Conservation (phyloP, 805 yeast species). For the Schwanniomyces yamadae region DNA sequence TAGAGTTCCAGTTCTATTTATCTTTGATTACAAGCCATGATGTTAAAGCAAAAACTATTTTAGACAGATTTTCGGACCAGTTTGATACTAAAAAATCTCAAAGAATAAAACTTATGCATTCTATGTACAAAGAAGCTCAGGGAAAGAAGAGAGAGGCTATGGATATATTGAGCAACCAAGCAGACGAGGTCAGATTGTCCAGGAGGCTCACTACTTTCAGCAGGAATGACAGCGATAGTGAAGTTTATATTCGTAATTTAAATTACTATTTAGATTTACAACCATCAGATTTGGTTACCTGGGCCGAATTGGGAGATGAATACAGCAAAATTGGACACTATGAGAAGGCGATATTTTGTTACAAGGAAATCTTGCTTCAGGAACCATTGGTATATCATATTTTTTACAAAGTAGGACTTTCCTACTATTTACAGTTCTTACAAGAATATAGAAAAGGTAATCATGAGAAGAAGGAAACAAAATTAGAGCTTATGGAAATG, state of each 20-base stretch:
- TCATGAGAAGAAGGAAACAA: slow-evolving; percentile 28
- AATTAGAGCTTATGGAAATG: slow-evolving; percentile 22
- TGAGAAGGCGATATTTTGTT: slow-evolving; percentile 63
- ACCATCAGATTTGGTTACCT: slow-evolving; percentile 74
- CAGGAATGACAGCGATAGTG: slow-evolving; percentile 19
- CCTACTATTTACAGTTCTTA: slow-evolving; percentile 31
- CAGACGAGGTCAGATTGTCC: slow-evolving; percentile 37
- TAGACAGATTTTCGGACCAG: slow-evolving; percentile 66
- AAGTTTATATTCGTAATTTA: slow-evolving; percentile 55
- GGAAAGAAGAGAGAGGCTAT: slow-evolving; percentile 34
- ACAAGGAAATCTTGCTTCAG: slow-evolving; percentile 66
- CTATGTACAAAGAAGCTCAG: slow-evolving; percentile 57
- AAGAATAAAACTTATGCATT: slow-evolving; percentile 53
- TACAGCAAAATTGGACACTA: slow-evolving; percentile 62
- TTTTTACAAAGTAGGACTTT: slow-evolving; percentile 58
- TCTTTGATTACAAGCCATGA: slow-evolving; percentile 62
- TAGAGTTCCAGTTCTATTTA: slow-evolving; percentile 72
- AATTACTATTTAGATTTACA: slow-evolving; percentile 54
- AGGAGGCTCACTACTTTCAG: slow-evolving; percentile 37
- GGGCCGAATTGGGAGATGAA: slow-evolving; percentile 74
- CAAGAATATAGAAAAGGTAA: slow-evolving; percentile 13
- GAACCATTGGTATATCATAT: slow-evolving; percentile 70
- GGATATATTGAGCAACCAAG: slow-evolving; percentile 24
- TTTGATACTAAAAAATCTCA: slow-evolving; percentile 54
- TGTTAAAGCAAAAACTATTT: slow-evolving; percentile 63